Percentiles rank a stretch among this genome's conserved stretches.
Evolutionary conservation across 2,329 filamentous ascomycete genomes (phyloP).

Genomic region (Ophiostoma tasmaniense): DNA sequence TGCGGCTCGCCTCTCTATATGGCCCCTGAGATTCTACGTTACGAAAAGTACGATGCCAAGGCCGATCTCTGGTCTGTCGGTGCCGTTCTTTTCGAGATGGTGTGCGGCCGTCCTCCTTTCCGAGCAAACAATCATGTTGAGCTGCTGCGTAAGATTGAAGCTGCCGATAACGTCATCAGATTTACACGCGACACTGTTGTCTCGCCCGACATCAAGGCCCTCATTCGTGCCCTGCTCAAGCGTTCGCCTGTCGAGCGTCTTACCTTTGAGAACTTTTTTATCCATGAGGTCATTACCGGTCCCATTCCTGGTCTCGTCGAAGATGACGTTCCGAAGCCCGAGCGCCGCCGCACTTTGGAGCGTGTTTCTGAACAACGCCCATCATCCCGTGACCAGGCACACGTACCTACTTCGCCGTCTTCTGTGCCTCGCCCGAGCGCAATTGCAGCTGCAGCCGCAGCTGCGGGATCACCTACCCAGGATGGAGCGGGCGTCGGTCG

Average conservation of each 20-base stretch:
- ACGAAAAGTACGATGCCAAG: conserved; percentile 95
- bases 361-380: conserved; percentile 20
- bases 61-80: conserved; percentile 97
- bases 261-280: conserved; percentile 80
- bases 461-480: neutral
- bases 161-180: conserved; percentile 73
- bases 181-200: conserved; percentile 67
- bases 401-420: neutral
- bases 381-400: neutral
- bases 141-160: conserved; percentile 83
- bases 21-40: conserved; percentile 94
- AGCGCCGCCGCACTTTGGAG: conserved; percentile 14
- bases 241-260: conserved; percentile 77
- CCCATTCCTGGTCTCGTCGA: conserved; percentile 74
- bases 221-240: conserved; percentile 76
- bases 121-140: conserved; percentile 91
- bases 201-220: conserved; percentile 66
- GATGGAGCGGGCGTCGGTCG: conserved; percentile 20
- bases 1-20: conserved; percentile 97
- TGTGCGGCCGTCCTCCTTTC: conserved; percentile 82
- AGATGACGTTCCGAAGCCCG: conserved; percentile 55
- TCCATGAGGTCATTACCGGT: conserved; percentile 59
- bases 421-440: conserved; percentile 1
- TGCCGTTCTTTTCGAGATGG: conserved; percentile 93
- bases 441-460: neutral